Evolutionary conservation across 2,329 filamentous ascomycete genomes (phyloP), one percentile per base, ranked within the genome.

Genomic region (Cercospora sesami): DNA sequence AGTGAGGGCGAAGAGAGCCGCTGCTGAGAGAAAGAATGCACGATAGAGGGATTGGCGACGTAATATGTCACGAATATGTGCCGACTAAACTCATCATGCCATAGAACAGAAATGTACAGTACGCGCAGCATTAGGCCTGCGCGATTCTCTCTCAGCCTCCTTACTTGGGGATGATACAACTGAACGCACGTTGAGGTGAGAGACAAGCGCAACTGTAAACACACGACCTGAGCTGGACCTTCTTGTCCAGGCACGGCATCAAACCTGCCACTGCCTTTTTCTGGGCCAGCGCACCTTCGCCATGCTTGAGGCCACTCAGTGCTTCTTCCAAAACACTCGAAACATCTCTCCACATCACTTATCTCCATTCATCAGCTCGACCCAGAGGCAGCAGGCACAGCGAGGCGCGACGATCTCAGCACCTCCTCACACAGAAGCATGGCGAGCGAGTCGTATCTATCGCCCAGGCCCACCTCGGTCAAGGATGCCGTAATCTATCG

Each of bases 1-100:
- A 82, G 89, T 97, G 63, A 86, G 92, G 75, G 93, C 94, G 75
- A 97, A 96, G 89, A 90, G 89, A 82, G 87, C 90, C 72, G 89
- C 91, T 62, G 89, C 89, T 39, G 91, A 94, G 82, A 89, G 92
- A 73, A 91, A 90, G 80, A 58, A 64, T 64, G 62, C 62, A 23
- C 51, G 62, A 33, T 64, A 64, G 8, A 59, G 31, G 3, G 21
- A 12, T 8, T n/a, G 12, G 28, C 4, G 28, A 9, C 31, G 30
- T 5, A 10, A 30, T 36, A 21, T 31, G 26, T 30, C 28, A 23
- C 48, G 28, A 21, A 53, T 16, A 10, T 16, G 48, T 23, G 31
- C 30, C n/a, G 18, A 12, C 53, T 14, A 7, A 33, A 30, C 16
- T n/a, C 10, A 59, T n/a, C 55, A 33, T 18, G 26, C 14, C 10